phyloP scores from a whole-genome alignment of 768 basidiomycete genomes.

The Cubamyces sp. region DNA sequence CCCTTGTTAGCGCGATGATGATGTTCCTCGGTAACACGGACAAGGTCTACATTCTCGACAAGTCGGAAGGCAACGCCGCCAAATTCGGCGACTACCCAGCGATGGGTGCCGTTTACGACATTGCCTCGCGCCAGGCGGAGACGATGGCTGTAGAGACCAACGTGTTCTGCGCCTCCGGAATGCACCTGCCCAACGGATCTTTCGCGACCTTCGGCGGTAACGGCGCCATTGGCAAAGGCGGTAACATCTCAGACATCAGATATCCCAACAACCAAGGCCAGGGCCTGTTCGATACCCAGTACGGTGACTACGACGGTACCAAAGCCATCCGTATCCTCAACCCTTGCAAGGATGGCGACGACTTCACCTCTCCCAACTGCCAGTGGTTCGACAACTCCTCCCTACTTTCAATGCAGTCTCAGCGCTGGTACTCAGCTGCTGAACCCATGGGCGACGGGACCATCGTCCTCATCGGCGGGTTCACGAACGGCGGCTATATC shows the following conservation, averaged over 20 bases:
- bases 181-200: constrained; percentile 81
- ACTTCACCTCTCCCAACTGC: constrained; percentile 53
- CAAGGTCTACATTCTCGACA: constrained; percentile 90
- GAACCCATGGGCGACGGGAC: constrained; percentile 78
- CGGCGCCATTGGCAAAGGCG: constrained; percentile 69
- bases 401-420: constrained; percentile 64
- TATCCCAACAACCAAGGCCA: constrained; percentile 49
- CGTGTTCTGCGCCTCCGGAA: constrained; percentile 82
- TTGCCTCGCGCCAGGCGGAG: constrained; percentile 56
- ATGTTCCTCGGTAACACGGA: constrained; percentile 81
- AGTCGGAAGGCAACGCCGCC: constrained; percentile 77
- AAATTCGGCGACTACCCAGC: constrained; percentile 71
- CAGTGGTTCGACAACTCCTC: constrained; percentile 74
- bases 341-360: constrained; percentile 56
- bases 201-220: constrained; percentile 80
- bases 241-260: constrained; percentile 50
- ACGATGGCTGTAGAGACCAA: constrained; percentile 78
- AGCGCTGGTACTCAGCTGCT: constrained; percentile 80
- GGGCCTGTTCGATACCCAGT: constrained; percentile 64
- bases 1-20: constrained; percentile 59
- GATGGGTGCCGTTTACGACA: constrained; percentile 79
- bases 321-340: constrained; percentile 81
- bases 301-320: constrained; percentile 81
- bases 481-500: constrained; percentile 77
- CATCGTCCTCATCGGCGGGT: constrained; percentile 81